phyloP scores from a whole-genome alignment of 179 eudicot species.

The Beta lomatogona region DNA sequence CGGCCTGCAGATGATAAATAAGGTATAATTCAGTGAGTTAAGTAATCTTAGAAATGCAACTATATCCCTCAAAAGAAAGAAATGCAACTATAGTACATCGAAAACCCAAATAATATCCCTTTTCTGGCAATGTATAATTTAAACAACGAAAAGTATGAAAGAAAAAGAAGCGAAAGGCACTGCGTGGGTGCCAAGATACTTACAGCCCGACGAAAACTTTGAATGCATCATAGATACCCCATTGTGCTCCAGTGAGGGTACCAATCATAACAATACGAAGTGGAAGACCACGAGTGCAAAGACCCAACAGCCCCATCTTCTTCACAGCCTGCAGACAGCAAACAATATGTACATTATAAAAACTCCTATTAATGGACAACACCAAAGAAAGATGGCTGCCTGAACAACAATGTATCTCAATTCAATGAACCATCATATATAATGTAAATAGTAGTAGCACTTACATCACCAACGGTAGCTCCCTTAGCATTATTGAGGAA shows the following conservation, averaged over 20 bases:
- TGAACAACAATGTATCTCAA: not conserved
- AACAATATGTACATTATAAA: not conserved
- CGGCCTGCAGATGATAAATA: constrained; percentile 31
- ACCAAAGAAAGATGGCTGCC: not conserved
- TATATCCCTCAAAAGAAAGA: too few relatives aligned
- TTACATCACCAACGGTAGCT: constrained; percentile 82
- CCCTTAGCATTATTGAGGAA: constrained; percentile 89
- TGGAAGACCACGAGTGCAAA: constrained; percentile 92
- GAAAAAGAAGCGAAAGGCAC: not conserved
- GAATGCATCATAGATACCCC: constrained; percentile 87
- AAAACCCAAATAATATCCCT: not conserved
- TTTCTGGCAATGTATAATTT: not conserved
- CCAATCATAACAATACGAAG: constrained; percentile 91
- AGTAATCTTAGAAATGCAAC: not conserved
- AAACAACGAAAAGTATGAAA: not conserved
- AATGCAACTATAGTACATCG: too few relatives aligned
- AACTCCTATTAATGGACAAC: too few relatives aligned
- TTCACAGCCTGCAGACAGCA: constrained; percentile 68
- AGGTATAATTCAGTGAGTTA: not conserved
- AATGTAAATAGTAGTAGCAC: constrained; percentile 13
- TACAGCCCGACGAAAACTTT: constrained; percentile 91
- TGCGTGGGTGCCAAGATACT: constrained; percentile 27
- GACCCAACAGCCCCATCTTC: constrained; percentile 70
- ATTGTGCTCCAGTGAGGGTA: constrained; percentile 84
- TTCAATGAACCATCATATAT: not conserved